Evolutionary conservation across 805 yeast genomes (phyloP), one percentile per base, ranked within the genome.

Genomic region (Ogataea parapolymorpha): DNA sequence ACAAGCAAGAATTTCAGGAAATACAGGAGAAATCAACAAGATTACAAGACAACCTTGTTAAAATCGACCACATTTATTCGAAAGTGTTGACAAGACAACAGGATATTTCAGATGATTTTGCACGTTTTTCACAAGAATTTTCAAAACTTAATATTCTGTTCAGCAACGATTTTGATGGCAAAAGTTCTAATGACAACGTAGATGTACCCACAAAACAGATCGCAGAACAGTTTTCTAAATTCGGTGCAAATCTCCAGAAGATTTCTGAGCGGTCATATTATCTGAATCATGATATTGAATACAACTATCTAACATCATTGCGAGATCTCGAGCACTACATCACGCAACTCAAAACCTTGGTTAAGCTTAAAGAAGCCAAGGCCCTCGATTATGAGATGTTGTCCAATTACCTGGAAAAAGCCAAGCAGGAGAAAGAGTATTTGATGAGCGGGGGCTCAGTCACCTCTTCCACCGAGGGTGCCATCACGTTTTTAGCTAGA

Each of bases 301-400:
- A 81, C 51, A 82, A 88, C 28, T 93, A 87, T 55, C 71, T 88
- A 35, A 85, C 86, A 2, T 80, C 95, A 10, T 65, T 93, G 50
- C 83, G 85, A 50, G 98, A 93, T 62, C 72, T 93, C 63, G 88
- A 91, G 48, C 90, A 86, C 63, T 93, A 85, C 53, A 76, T 83
- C 32, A 68, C 67, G 36, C 77, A 84, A 16, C 66, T 85, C 50
- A 79, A 79, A 54, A 77, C 74, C 46, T 66, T 91, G 44, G 75
- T 93, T 39, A 89, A 84, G 56, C 72, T 85, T 42, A 88, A 91
- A 50, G 98, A 91, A 56, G 89, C 88, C 58, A 90, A 90, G 61
- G 90, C 86, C 53, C 76, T 91, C 20, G 99, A 91, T 60, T 82
- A 83, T 55, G 97, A 93, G 58, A 95, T 85, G 37, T 68, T 91